phyloP scores from a whole-genome alignment of 1,284 basidiomycete species.

The Acaromyces ingoldii region DNA sequence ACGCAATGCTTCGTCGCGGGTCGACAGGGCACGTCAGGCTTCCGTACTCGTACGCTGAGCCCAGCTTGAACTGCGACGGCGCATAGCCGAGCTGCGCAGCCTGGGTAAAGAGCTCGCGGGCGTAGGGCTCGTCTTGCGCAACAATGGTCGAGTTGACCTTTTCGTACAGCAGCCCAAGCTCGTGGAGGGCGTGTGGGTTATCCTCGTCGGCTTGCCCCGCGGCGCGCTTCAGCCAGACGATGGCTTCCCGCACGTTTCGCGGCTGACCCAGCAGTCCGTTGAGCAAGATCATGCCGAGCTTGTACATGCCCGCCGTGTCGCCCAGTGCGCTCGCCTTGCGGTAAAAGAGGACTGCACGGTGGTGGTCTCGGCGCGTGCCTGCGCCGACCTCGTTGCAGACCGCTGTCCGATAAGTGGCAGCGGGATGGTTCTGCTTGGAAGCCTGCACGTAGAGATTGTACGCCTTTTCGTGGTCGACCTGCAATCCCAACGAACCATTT shows the following conservation, averaged over 20 bases:
- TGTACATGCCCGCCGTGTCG: conserved; percentile 98
- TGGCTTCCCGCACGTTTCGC: conserved; percentile 81
- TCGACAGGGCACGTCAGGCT: conserved; percentile 82
- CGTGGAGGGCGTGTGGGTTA: conserved; percentile 94
- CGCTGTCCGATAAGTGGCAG: conserved; percentile 92
- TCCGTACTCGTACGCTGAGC: conserved; percentile 91
- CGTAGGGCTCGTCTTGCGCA: conserved; percentile 69
- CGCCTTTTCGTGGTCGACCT: conserved; percentile 94
- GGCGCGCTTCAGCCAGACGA: conserved; percentile 89
- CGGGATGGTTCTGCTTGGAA: conserved; percentile 91
- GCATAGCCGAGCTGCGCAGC: conserved; percentile 91
- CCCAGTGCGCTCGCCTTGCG: conserved; percentile 91
- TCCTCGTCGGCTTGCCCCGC: conserved; percentile 97
- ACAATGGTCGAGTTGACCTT: conserved; percentile 27
- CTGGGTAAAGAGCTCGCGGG: conserved; percentile 81
- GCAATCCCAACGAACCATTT: conserved; percentile 85
- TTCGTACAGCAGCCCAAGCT: conserved; percentile 89
- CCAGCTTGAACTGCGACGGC: conserved; percentile 89
- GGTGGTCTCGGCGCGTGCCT: conserved; percentile 83
- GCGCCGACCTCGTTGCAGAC: conserved; percentile 99
- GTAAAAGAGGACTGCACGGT: conserved; percentile 89
- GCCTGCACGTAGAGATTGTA: conserved; percentile 98
- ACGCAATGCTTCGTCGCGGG: conserved; percentile 85
- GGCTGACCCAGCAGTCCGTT: conserved; percentile 78
- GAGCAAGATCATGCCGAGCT: conserved; percentile 90